Percentiles rank a stretch among this genome's conserved stretches.
phyloP scores from a whole-genome alignment of 768 basidiomycete species.

The Boletus pseudo-olivaceus region DNA sequence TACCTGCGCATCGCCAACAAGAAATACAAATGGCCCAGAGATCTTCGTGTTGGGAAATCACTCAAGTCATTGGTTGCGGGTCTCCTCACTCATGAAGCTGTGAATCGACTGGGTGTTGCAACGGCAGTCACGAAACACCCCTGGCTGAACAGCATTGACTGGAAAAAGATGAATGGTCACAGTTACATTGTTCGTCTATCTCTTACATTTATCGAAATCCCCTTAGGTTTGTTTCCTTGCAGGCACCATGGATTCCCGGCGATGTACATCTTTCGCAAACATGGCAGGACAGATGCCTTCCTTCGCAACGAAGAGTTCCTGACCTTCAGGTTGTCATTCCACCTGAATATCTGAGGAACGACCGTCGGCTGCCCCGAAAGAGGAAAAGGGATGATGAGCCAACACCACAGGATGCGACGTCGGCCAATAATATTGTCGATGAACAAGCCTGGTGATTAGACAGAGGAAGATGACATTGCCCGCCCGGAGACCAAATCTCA shows the following conservation, averaged over 20 bases:
- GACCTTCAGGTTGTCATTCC: conserved; percentile 36
- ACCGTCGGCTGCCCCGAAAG: conserved; percentile 32
- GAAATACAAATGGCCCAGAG: conserved; percentile 38
- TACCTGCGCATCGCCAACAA: conserved; percentile 26
- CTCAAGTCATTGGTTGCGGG: conserved; percentile 41
- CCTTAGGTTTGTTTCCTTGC: neutral
- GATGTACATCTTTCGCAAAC: conserved; percentile 22
- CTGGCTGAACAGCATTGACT: conserved; percentile 46
- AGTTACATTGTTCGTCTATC: conserved; percentile 42
- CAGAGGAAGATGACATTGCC: too few species aligned
- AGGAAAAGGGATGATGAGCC: neutral
- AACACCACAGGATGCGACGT: neutral
- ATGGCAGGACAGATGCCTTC: conserved; percentile 41
- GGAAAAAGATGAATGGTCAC: conserved; percentile 43
- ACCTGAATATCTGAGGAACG: conserved; percentile 33
- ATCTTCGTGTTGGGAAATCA: conserved; percentile 34
- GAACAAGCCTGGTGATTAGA: neutral
- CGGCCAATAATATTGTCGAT: neutral
- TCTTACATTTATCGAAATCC: neutral
- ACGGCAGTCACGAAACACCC: conserved; percentile 38
- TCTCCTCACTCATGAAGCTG: conserved; percentile 38
- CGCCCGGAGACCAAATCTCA: too few species aligned
- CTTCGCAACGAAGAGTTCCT: conserved; percentile 36
- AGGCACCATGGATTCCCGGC: conserved; percentile 45
- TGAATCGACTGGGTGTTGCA: conserved; percentile 38